Evolutionary conservation across 1,139 yeast genomes (phyloP), one percentile per base, ranked within the genome.

Genomic region (Pichia sp.): DNA sequence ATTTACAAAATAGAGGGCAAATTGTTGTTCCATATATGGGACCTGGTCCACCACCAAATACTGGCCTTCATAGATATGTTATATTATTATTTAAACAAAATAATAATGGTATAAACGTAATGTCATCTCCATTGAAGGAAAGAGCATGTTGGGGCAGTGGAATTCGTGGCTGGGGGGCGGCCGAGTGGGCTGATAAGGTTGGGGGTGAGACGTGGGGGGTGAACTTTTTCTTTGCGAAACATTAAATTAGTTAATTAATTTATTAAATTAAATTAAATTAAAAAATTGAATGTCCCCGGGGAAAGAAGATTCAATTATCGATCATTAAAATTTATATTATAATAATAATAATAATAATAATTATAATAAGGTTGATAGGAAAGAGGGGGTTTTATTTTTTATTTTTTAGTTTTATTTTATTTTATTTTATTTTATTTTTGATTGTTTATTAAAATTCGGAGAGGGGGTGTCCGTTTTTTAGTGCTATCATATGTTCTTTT

Each of bases 121-220:
- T 49, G 63, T 68, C 41, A 66, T 79, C 30, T 78, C 81, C 20
- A 53, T 4, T 12, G 39, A 33, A 4, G 9, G 87, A 74, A 57
- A 85, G 87, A 74, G 57, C 86, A 32, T 82, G 73, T 59, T 89
- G 96, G 95, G 96, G 96, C 30, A 82, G 89, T 12, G 85, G 82
- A 26, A 69, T 71, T 35, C 87, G 94, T 3, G 81, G 85, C 6
- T 72, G 77, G 35, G 96, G 96, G 4, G 86, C 79, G 12, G 72
- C 78, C 50, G 85, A 82, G 53, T 89, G 89, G 87, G 81, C 85
- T 38, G 65, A 68, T 43, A 72, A 78, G 63, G 78, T 86, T 51
- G 76, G 76, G 20, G 68, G 80, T 51, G 74, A 77, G 54, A 80
- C 87, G 41, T 71, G 85, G 47, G 89, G 86, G 16, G 79, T 80